Conservation (phyloP, 306 rosid genomes). For the Echinosophora koreensis region DNA sequence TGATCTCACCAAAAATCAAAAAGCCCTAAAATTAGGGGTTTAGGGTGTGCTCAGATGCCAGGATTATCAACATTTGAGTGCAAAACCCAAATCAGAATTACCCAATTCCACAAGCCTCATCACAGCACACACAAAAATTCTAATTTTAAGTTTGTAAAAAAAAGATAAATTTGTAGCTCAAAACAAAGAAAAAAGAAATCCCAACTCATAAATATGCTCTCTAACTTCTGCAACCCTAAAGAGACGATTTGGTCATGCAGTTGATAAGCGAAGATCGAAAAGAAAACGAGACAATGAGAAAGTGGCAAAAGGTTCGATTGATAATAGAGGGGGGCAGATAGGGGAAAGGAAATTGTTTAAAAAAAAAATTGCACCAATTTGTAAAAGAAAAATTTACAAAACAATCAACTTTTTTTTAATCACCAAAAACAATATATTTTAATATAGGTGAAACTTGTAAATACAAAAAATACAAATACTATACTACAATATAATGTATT, state of each 20-base stretch:
- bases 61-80: constrained; percentile 68
- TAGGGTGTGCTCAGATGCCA: constrained; percentile 92
- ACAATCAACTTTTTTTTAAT: too few relatives aligned
- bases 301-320: background rate
- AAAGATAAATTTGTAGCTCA: background rate
- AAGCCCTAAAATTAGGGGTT: background rate
- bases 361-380: too few relatives aligned
- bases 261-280: background rate
- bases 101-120: constrained; percentile 89
- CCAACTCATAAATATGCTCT: background rate
- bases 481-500: too few relatives aligned
- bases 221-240: background rate
- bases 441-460: too few relatives aligned
- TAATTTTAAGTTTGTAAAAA: background rate
- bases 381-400: too few relatives aligned
- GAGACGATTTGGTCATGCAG: background rate
- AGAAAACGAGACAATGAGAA: background rate
- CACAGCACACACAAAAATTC: constrained; percentile 56
- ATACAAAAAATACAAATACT: too few relatives aligned
- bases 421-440: too few relatives aligned
- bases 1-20: background rate
- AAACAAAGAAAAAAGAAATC: background rate
- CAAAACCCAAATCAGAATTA: constrained; percentile 78
- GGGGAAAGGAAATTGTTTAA: too few relatives aligned
- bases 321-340: too few relatives aligned